Evolutionary conservation across 1,139 yeast species (phyloP).

Genomic region (Scheffersomyces titani): DNA sequence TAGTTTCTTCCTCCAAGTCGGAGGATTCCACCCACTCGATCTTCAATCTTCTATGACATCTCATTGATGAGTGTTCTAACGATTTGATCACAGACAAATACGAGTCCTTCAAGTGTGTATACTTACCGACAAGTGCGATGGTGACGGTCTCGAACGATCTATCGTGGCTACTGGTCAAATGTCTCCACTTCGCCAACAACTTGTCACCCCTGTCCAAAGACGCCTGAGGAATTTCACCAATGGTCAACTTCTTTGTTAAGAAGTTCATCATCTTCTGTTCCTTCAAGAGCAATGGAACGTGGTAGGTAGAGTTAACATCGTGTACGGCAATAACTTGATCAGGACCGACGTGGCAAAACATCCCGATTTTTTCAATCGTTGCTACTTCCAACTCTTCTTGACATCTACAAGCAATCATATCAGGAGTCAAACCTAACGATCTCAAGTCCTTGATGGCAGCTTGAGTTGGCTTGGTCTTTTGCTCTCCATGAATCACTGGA

Average conservation of each 20-base stretch:
- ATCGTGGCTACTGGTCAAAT: slow-evolving; percentile 76
- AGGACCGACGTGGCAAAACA: slow-evolving; percentile 99
- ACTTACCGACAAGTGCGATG: slow-evolving; percentile 96
- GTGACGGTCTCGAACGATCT: slow-evolving; percentile 82
- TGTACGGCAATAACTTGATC: slow-evolving; percentile 96
- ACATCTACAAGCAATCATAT: slow-evolving; percentile 98
- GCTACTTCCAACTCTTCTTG: slow-evolving; percentile 76
- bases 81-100: slow-evolving; percentile 94
- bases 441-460: slow-evolving; percentile 97
- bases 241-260: slow-evolving; percentile 66
- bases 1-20: slow-evolving; percentile 77
- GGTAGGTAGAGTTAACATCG: slow-evolving; percentile 96
- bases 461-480: slow-evolving; percentile 98
- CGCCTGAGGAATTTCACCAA: slow-evolving; percentile 55
- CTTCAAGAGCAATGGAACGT: slow-evolving; percentile 87
- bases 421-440: slow-evolving; percentile 91
- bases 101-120: slow-evolving; percentile 92
- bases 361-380: slow-evolving; percentile 91
- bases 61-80: slow-evolving; percentile 92
- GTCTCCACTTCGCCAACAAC: slow-evolving; percentile 77
- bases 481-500: slow-evolving; percentile 97
- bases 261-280: slow-evolving; percentile 85
- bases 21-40: slow-evolving; percentile 96
- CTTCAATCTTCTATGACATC: slow-evolving; percentile 78
- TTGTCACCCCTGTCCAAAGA: slow-evolving; percentile 65